A percentile compares a stretch with the other conserved stretches of the same genome.
phyloP scores from a whole-genome alignment of 805 yeast species.

The Hanseniaspora mollemarum region DNA sequence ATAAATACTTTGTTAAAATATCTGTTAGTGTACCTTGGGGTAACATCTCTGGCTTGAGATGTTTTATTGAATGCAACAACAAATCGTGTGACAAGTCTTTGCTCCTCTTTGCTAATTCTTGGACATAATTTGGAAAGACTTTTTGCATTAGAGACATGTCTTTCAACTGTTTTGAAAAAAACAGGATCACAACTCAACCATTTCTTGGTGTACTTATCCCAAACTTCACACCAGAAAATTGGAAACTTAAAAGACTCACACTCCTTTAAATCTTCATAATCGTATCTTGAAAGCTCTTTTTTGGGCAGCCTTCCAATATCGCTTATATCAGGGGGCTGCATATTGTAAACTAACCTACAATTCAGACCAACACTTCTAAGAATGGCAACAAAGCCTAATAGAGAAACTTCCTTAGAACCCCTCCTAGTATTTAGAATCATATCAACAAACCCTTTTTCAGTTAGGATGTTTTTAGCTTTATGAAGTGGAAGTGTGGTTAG shows the following conservation, averaged over 20 bases:
- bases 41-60: slow-evolving; percentile 66
- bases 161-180: slow-evolving; percentile 51
- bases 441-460: slow-evolving; percentile 35
- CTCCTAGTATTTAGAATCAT: slow-evolving; percentile 33
- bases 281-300: slow-evolving; percentile 12
- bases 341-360: slow-evolving; percentile 65
- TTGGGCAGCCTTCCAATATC: slow-evolving; percentile 22
- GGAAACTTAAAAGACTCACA: slow-evolving; percentile 38
- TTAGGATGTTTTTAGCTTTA: slow-evolving; percentile 24
- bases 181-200: slow-evolving; percentile 87
- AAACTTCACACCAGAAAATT: slow-evolving; percentile 86
- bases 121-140: slow-evolving; percentile 60
- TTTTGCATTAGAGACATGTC: slow-evolving; percentile 35
- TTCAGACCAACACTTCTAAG: slow-evolving; percentile 59
- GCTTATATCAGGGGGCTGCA: slow-evolving; percentile 85
- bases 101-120: slow-evolving; percentile 40
- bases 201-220: slow-evolving; percentile 58
- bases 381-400: slow-evolving; percentile 77
- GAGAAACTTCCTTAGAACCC: slow-evolving; percentile 70
- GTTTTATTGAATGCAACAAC: slow-evolving; percentile 63
- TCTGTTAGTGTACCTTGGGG: slow-evolving; percentile 60
- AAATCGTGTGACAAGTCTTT: slow-evolving; percentile 47
- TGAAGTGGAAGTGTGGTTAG: neutral
- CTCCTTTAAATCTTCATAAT: neutral
- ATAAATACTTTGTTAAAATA: slow-evolving; percentile 61